These are phyloP conservation scores for Penicillium sp. DNA, from an alignment of 2,329 filamentous ascomycete genomes.

Conservation along the genomic window DNA sequence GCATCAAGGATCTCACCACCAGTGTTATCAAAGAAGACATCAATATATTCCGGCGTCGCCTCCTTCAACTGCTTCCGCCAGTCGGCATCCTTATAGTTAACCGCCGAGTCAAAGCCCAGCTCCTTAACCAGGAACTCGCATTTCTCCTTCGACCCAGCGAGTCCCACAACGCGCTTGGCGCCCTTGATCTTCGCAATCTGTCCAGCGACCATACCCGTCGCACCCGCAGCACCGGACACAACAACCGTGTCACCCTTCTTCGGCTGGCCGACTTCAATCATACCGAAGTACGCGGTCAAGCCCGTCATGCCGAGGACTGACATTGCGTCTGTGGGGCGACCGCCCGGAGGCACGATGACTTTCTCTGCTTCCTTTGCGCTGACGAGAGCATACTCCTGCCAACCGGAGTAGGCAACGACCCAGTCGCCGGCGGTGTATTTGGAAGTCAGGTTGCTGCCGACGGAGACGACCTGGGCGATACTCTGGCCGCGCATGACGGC, in stretches of 20 bases:
- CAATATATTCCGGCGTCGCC: conserved; percentile 61
- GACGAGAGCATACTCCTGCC: conserved; percentile 67
- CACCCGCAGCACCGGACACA: conserved; percentile 75
- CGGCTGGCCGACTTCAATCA: conserved; percentile 67
- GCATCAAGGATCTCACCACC: conserved; percentile 71
- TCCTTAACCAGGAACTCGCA: conserved; percentile 65
- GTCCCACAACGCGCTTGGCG: conserved; percentile 60
- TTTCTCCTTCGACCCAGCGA: conserved; percentile 68
- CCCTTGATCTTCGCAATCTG: conserved; percentile 78
- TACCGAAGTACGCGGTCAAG: conserved; percentile 75
- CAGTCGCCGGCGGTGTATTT: conserved; percentile 42
- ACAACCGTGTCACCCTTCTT: conserved; percentile 73
- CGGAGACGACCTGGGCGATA: conserved; percentile 60
- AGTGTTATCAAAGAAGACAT: conserved; percentile 75
- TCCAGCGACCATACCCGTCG: conserved; percentile 73
- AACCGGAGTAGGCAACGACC: conserved; percentile 59
- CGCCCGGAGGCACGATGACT: conserved; percentile 48
- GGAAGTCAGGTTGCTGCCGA: conserved; percentile 50
- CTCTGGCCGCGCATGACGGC: conserved; percentile 67
- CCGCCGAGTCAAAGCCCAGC: conserved; percentile 65
- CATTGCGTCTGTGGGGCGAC: conserved; percentile 61
- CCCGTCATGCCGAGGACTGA: conserved; percentile 67
- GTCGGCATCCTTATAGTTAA: conserved; percentile 69
- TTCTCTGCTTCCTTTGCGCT: conserved; percentile 52
- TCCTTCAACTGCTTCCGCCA: conserved; percentile 62